Evolutionary conservation across 164 flowering plant genomes (phyloP).

Genomic region (Stephania yunnanensis): DNA sequence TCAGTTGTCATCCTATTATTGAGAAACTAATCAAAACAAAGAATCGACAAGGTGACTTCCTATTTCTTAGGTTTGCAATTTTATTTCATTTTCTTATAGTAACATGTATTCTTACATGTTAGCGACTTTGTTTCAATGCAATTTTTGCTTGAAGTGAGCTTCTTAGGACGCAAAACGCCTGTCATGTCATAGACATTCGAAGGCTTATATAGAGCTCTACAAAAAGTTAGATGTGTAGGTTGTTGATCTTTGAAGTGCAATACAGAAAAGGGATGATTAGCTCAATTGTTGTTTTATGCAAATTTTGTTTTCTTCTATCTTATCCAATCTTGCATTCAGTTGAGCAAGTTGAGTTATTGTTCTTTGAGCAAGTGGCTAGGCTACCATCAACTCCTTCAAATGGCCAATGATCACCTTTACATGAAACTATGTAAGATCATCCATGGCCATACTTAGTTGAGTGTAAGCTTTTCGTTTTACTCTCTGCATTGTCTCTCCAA

Average conservation of each 20-base stretch:
- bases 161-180: conserved; percentile 60
- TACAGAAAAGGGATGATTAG: conserved; percentile 74
- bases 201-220: conserved; percentile 72
- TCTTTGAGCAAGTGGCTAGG: not conserved
- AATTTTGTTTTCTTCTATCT: conserved; percentile 23
- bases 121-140: conserved; percentile 21
- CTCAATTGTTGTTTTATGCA: conserved; percentile 65
- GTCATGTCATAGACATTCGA: conserved; percentile 56
- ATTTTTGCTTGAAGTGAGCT: conserved; percentile 40
- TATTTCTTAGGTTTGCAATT: not conserved
- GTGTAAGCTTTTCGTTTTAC: too few species aligned
- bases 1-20: conserved; percentile 41
- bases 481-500: too few species aligned
- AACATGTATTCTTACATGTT: not conserved
- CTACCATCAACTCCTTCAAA: not conserved
- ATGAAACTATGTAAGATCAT: too few species aligned
- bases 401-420: not conserved
- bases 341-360: not conserved
- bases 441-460: too few species aligned
- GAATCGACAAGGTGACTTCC: conserved; percentile 42
- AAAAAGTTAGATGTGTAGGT: conserved; percentile 58
- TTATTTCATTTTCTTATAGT: not conserved
- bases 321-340: not conserved
- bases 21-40: conserved; percentile 38
- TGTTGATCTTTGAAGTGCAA: conserved; percentile 68